phyloP scores from a whole-genome alignment of 2,329 filamentous ascomycete species.

The Pyrenophora graminea region DNA sequence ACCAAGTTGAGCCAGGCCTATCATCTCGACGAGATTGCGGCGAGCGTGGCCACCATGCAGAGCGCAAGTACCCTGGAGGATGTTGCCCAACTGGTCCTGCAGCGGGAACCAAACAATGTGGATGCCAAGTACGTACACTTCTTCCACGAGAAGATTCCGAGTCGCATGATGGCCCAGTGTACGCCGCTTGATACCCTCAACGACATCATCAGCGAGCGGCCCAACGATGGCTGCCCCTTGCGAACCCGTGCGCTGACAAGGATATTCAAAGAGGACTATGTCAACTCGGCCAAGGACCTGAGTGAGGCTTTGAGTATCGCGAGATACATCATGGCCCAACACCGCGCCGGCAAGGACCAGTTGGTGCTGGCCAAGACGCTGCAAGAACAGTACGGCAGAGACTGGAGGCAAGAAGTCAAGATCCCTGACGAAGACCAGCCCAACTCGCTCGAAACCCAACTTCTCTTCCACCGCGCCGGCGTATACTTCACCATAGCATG shows the following conservation, averaged over 20 bases:
- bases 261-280: constrained; percentile 74
- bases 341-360: constrained; percentile 55
- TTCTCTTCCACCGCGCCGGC: constrained; percentile 75
- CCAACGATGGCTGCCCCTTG: constrained; percentile 67
- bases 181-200: constrained; percentile 70
- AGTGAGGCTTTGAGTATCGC: constrained; percentile 65
- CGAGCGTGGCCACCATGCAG: constrained; percentile 83
- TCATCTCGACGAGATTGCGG: constrained; percentile 79
- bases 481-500: constrained; percentile 75
- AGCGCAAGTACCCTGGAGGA: constrained; percentile 76
- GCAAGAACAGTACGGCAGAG: constrained; percentile 46
- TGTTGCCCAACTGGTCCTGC: constrained; percentile 72
- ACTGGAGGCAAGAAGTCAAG: constrained; percentile 57
- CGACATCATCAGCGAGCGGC: constrained; percentile 67
- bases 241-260: constrained; percentile 75
- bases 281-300: constrained; percentile 71
- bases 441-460: constrained; percentile 72
- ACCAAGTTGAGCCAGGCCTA: constrained; percentile 79
- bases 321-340: constrained; percentile 59
- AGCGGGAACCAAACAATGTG: constrained; percentile 67
- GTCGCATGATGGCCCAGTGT: constrained; percentile 70
- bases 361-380: constrained; percentile 57
- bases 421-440: constrained; percentile 70
- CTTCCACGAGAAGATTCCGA: constrained; percentile 88
- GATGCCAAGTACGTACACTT: constrained; percentile 90